phyloP scores from a whole-genome alignment of 306 rosid genomes.

The Vigna hirtella region DNA sequence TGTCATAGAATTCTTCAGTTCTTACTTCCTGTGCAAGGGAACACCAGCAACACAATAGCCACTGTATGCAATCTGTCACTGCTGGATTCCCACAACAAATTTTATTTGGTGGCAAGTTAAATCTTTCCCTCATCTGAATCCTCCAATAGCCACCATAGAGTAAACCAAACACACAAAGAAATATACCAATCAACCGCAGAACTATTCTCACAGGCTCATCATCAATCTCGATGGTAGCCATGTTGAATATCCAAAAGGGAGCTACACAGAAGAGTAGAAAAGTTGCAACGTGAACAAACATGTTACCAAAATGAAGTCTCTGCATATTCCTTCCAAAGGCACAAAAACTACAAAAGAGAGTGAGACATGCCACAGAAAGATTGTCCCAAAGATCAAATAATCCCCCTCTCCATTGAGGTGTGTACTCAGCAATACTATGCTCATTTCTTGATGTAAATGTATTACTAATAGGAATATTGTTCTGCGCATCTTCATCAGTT shows the following conservation, averaged over 20 bases:
- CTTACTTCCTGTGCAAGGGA: slow-evolving; percentile 70
- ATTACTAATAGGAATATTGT: slow-evolving; percentile 4
- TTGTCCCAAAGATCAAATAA: slow-evolving; percentile 54
- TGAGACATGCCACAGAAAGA: slow-evolving; percentile 43
- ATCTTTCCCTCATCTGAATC: slow-evolving; percentile 65
- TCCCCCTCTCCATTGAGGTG: slow-evolving; percentile 67
- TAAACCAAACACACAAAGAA: slow-evolving; percentile 55
- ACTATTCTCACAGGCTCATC: slow-evolving; percentile 46
- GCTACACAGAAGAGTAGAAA: slow-evolving; percentile 62
- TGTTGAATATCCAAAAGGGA: slow-evolving; percentile 58
- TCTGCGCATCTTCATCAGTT: slow-evolving; percentile 52
- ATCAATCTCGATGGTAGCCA: slow-evolving; percentile 60
- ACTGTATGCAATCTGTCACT: slow-evolving; percentile 54
- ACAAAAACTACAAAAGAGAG: slow-evolving; percentile 60
- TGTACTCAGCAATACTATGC: slow-evolving; percentile 43
- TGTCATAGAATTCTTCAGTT: slow-evolving; percentile 56
- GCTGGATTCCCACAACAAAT: slow-evolving; percentile 54
- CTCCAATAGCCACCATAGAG: slow-evolving; percentile 73
- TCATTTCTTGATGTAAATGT: slow-evolving; percentile 49
- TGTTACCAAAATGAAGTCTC: slow-evolving; percentile 62
- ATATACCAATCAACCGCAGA: slow-evolving; percentile 47
- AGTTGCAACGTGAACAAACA: slow-evolving; percentile 58
- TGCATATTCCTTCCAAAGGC: slow-evolving; percentile 61
- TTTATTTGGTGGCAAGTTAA: slow-evolving; percentile 52
- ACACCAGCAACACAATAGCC: slow-evolving; percentile 71